Percentiles rank a stretch among this genome's conserved stretches.
phyloP scores from a whole-genome alignment of 805 yeast genomes.

The Wickerhamomyces silvicola region DNA sequence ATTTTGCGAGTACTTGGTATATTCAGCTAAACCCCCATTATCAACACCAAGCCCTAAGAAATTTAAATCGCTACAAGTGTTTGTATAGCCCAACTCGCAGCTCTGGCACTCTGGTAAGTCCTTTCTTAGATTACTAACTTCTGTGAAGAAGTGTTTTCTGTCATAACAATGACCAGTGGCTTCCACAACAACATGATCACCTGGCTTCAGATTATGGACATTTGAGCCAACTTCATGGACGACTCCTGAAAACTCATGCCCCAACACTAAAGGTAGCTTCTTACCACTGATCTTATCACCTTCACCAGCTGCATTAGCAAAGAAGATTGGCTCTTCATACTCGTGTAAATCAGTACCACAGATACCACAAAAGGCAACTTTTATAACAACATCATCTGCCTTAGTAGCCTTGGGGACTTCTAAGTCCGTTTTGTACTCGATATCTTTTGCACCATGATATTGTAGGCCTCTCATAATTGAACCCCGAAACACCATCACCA shows the following conservation, averaged over 20 bases:
- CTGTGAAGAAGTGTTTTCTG: conserved; percentile 24
- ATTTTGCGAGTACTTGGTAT: conserved; percentile 30
- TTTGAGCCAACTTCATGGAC: conserved; percentile 46
- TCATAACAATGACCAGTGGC: conserved; percentile 39
- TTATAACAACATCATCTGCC: conserved; percentile 37
- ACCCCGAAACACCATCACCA: too few relatives aligned
- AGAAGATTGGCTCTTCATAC: conserved; percentile 54
- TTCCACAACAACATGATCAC: conserved; percentile 53
- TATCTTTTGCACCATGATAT: conserved; percentile 33
- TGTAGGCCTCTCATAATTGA: conserved; percentile 34
- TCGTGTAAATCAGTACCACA: conserved; percentile 61
- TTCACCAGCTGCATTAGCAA: conserved; percentile 40
- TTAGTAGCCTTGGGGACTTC: conserved; percentile 30
- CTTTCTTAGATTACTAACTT: conserved; percentile 19
- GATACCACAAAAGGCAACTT: conserved; percentile 47
- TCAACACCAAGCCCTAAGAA: conserved; percentile 45
- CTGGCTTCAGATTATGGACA: conserved; percentile 42
- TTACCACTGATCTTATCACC: conserved; percentile 23
- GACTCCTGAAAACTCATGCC: conserved; percentile 57
- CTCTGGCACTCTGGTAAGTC: conserved; percentile 31
- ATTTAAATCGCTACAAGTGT: conserved; percentile 37
- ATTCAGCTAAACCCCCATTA: conserved; percentile 43
- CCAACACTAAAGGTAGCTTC: conserved; percentile 52
- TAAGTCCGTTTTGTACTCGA: conserved; percentile 27
- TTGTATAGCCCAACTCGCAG: conserved; percentile 37